Evolutionary conservation across 306 rosid genomes (phyloP).

Genomic region (Pterocarpus santalinus): DNA sequence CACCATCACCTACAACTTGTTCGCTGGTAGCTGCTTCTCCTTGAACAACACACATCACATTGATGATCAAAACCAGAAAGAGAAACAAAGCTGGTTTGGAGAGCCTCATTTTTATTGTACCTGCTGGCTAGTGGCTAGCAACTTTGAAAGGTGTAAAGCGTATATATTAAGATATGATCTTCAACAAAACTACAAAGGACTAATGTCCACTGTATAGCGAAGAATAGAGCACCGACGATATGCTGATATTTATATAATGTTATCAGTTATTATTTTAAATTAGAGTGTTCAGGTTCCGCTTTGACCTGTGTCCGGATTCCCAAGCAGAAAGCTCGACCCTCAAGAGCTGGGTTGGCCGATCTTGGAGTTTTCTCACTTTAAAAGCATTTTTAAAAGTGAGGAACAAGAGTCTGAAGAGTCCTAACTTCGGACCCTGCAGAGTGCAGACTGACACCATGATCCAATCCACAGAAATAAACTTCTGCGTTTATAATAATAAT

Average conservation of each 20-base stretch:
- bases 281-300: conserved; percentile 45
- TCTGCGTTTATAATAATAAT: not conserved
- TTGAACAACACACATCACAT: conserved; percentile 44
- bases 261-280: not conserved
- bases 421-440: not conserved
- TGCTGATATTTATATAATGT: conserved; percentile 5
- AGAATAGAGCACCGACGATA: conserved; percentile 32
- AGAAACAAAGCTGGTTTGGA: conserved; percentile 50
- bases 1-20: conserved; percentile 1
- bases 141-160: not conserved
- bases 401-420: conserved; percentile 12
- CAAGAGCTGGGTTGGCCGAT: conserved; percentile 70
- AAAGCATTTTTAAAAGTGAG: conserved; percentile 17
- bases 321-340: conserved; percentile 63
- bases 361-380: conserved; percentile 56
- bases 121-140: not conserved
- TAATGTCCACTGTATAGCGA: conserved; percentile 8
- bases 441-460: not conserved
- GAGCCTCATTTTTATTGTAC: conserved; percentile 53
- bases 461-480: not conserved
- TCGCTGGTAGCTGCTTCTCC: conserved; percentile 45
- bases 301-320: conserved; percentile 73
- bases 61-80: conserved; percentile 53
- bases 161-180: conserved; percentile 12
- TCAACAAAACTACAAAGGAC: conserved; percentile 16